Evolutionary conservation across 768 basidiomycete species (phyloP).

Genomic region (Tulasnella calospora): DNA sequence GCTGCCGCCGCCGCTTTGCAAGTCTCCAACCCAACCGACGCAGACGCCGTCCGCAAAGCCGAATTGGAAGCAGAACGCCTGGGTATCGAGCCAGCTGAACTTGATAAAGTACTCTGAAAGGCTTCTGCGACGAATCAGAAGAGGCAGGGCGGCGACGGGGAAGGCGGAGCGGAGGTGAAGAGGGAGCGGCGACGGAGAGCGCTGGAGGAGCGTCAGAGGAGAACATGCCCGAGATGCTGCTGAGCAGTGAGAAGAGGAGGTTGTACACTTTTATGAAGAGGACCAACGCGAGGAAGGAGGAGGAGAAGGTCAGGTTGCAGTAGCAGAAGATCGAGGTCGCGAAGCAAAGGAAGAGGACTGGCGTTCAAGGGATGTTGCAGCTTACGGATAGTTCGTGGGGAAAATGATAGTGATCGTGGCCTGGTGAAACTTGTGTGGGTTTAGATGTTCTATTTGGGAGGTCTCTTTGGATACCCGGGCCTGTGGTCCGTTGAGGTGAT

Average conservation of each 20-base stretch:
- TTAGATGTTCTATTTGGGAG: neutral
- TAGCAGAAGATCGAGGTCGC: constrained; percentile 52
- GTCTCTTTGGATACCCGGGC: neutral
- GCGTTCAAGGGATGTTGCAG: neutral
- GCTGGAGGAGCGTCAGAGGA: constrained; percentile 46
- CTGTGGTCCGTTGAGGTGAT: neutral
- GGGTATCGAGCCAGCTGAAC: constrained; percentile 71
- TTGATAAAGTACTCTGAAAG: constrained; percentile 70
- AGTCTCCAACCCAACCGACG: constrained; percentile 46
- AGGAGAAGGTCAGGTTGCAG: constrained; percentile 64
- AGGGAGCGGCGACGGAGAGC: constrained; percentile 31
- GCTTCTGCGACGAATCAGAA: constrained; percentile 34
- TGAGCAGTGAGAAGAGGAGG: constrained; percentile 92
- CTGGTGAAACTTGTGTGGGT: neutral
- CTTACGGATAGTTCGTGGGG: no score
- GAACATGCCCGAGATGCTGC: constrained; percentile 96
- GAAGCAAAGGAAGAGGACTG: constrained; percentile 44
- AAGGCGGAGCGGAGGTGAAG: neutral
- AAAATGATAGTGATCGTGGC: no score
- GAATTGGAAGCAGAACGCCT: constrained; percentile 92
- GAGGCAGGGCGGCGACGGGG: constrained; percentile 31
- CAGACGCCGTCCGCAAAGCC: constrained; percentile 69
- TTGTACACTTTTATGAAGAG: constrained; percentile 92
- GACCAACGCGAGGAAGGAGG: constrained; percentile 66
- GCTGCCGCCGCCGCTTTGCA: constrained; percentile 37